Conservation (phyloP, 2,329 filamentous ascomycete genomes). For the Penicillium sp. region DNA sequence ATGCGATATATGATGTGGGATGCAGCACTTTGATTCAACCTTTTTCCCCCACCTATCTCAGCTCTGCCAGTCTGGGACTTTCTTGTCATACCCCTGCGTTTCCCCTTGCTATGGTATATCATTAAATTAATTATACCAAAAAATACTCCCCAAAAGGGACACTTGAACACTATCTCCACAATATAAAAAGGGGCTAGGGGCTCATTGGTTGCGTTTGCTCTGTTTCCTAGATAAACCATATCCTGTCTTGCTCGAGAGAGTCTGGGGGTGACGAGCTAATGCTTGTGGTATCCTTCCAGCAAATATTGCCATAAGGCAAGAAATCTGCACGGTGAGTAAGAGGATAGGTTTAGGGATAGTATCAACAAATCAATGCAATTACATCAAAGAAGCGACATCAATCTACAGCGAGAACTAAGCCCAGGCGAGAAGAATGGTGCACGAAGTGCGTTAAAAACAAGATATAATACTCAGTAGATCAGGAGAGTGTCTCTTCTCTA, state of each 20-base stretch:
- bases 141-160: background rate
- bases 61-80: background rate
- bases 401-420: background rate
- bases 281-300: background rate
- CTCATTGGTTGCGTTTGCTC: background rate
- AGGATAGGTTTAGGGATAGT: background rate
- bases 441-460: background rate
- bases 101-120: too few species aligned
- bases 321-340: background rate
- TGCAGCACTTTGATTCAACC: too few species aligned
- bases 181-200: background rate
- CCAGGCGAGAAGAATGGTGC: background rate
- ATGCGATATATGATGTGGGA: too few species aligned
- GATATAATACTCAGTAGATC: background rate
- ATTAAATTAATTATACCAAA: background rate
- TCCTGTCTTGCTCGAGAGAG: background rate
- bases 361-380: too few species aligned
- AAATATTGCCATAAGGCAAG: background rate
- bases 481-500: background rate
- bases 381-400: background rate
- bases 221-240: background rate
- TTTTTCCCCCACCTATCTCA: too few species aligned
- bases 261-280: background rate
- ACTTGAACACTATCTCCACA: background rate
- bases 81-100: background rate